phyloP scores from a whole-genome alignment of 225 moss, liverwort and hornwort genomes.

The Straminergon stramineum region DNA sequence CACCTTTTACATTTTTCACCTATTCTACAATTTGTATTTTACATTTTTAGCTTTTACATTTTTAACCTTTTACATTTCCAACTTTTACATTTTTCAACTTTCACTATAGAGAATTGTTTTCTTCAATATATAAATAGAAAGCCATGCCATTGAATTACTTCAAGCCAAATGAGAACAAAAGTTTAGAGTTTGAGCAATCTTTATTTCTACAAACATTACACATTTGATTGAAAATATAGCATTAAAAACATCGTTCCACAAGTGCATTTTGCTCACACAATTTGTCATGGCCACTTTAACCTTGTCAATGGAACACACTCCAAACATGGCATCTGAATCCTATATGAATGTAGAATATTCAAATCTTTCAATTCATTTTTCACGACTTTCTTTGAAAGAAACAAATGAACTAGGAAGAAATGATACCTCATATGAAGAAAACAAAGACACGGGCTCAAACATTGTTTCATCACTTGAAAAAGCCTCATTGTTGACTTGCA shows the following conservation, averaged over 20 bases:
- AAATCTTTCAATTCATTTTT: neutral
- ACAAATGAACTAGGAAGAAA: neutral
- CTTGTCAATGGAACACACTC: neutral
- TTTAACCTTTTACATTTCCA: neutral
- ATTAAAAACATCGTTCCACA: neutral
- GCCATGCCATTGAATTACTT: neutral
- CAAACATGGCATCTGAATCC: neutral
- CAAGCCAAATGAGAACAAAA: neutral
- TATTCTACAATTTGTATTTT: too few relatives aligned
- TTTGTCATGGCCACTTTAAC: neutral
- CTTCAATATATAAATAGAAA: neutral
- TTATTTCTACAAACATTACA: neutral
- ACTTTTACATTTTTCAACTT: neutral
- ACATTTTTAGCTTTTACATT: neutral
- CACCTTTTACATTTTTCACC: neutral
- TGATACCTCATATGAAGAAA: accelerated
- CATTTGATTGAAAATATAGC: neutral
- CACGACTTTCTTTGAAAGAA: neutral
- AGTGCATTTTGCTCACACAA: too few relatives aligned
- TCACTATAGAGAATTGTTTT: too few relatives aligned
- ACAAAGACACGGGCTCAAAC: too few relatives aligned
- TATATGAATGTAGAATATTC: neutral
- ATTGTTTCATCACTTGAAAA: neutral
- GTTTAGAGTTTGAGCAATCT: neutral
- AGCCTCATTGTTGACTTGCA: neutral